Percentiles rank a stretch among this genome's conserved stretches.
These are phyloP conservation scores for Phanerochaete carnosa DNA, from an alignment of 768 basidiomycete species.

Conservation along the genomic window DNA sequence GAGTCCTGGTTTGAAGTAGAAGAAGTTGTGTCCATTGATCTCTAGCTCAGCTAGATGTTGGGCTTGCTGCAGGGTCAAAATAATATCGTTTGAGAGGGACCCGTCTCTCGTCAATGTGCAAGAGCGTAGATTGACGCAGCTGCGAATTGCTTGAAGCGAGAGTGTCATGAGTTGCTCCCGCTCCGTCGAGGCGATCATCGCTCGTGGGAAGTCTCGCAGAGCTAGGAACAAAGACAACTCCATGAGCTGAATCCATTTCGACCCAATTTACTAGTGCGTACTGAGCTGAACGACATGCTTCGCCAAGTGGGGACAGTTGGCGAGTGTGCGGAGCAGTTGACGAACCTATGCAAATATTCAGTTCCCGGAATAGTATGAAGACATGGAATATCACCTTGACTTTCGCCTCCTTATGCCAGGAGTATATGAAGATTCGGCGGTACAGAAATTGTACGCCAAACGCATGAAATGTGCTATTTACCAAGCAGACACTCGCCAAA, in stretches of 20 bases:
- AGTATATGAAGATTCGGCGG: conserved; percentile 54
- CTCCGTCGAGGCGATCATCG: conserved; percentile 27
- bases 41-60: conserved; percentile 52
- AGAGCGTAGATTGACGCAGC: conserved; percentile 57
- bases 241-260: neutral
- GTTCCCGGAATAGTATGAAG: neutral
- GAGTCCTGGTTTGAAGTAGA: conserved; percentile 40
- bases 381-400: conserved; percentile 39
- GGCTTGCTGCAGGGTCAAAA: conserved; percentile 46
- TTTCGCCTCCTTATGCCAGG: conserved; percentile 71
- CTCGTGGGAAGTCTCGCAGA: conserved; percentile 72
- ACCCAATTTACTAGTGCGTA: conserved; percentile 24
- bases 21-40: conserved; percentile 67
- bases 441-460: conserved; percentile 57
- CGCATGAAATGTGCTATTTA: conserved; percentile 51
- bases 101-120: conserved; percentile 84
- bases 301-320: conserved; percentile 53
- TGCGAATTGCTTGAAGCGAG: conserved; percentile 50
- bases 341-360: conserved; percentile 43
- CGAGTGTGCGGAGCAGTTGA: conserved; percentile 59
- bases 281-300: conserved; percentile 56
- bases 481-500: conserved; percentile 49
- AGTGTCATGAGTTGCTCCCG: conserved; percentile 34
- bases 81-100: conserved; percentile 56
- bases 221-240: conserved; percentile 36